A percentile compares a stretch with the other conserved stretches of the same genome.
phyloP scores from a whole-genome alignment of 1,139 yeast species.

The Blastobotrys indianensis region DNA sequence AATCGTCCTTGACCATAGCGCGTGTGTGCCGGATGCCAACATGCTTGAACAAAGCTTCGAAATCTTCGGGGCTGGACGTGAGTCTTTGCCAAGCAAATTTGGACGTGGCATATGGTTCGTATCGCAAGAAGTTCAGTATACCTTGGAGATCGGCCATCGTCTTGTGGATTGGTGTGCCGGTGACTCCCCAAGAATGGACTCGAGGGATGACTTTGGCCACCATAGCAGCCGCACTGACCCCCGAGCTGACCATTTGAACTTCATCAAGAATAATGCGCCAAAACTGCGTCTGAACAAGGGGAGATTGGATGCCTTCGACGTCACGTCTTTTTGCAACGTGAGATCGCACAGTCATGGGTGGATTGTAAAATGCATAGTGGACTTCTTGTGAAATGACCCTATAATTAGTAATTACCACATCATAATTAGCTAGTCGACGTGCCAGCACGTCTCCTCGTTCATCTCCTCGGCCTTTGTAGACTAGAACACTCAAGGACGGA shows the following conservation, averaged over 20 bases:
- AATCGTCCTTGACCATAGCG: conserved; percentile 71
- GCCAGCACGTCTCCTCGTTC: conserved; percentile 35
- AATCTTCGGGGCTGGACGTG: conserved; percentile 36
- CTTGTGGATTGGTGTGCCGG: conserved; percentile 84
- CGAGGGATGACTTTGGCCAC: conserved; percentile 78
- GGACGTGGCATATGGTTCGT: conserved; percentile 52
- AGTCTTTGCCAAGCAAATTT: conserved; percentile 30
- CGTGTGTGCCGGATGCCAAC: conserved; percentile 76
- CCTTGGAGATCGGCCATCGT: conserved; percentile 64
- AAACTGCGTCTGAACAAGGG: conserved; percentile 76
- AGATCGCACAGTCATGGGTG: conserved; percentile 27
- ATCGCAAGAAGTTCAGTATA: conserved; percentile 57
- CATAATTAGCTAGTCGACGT: conserved; percentile 47
- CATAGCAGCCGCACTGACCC: conserved; percentile 67
- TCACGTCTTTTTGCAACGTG: conserved; percentile 22
- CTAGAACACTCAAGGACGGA: conserved; percentile 49
- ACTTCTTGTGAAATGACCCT: conserved; percentile 62
- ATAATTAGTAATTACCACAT: conserved; percentile 81
- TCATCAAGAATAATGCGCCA: conserved; percentile 90
- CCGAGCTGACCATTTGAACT: conserved; percentile 84
- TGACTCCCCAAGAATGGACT: conserved; percentile 92
- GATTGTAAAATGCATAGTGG: conserved; percentile 72
- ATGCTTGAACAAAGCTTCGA: conserved; percentile 42
- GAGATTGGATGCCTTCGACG: conserved; percentile 40
- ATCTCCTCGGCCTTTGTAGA: conserved; percentile 53